These are phyloP conservation scores for Urtica urens DNA, from an alignment of 306 rosid genomes.

Conservation along the genomic window DNA sequence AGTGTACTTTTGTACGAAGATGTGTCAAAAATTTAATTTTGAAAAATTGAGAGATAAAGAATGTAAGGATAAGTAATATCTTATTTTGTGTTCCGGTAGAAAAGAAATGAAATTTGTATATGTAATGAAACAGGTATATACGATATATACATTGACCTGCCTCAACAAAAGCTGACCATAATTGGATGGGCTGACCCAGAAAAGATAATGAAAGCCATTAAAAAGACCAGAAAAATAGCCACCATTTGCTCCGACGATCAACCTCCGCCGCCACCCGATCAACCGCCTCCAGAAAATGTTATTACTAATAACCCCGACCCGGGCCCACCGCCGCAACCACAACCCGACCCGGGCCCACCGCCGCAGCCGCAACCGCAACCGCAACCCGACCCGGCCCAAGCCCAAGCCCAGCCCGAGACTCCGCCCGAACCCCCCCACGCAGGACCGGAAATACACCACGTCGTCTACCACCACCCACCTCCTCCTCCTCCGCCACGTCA, in stretches of 20 bases:
- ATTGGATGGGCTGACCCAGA: conserved; percentile 90
- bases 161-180: conserved; percentile 53
- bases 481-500: neutral
- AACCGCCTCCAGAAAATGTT: neutral
- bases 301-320: neutral
- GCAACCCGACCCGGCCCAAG: conserved; percentile 17
- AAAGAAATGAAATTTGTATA: too few relatives aligned
- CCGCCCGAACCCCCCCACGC: conserved; percentile 13
- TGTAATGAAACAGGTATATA: conserved; percentile 87
- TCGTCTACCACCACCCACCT: conserved; percentile 32
- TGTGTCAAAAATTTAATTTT: too few relatives aligned
- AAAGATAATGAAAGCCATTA: conserved; percentile 61
- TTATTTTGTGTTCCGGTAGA: too few relatives aligned
- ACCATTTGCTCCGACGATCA: conserved; percentile 46
- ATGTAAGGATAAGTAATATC: too few relatives aligned
- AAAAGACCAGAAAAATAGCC: conserved; percentile 66
- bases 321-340: conserved; percentile 21
- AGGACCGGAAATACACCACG: conserved; percentile 28
- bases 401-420: conserved; percentile 16
- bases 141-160: conserved; percentile 52
- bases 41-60: too few relatives aligned
- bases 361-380: conserved; percentile 13
- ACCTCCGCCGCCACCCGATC: conserved; percentile 19
- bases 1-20: too few relatives aligned
- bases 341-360: conserved; percentile 17